Conservation (phyloP, 2,329 filamentous ascomycete species). For the Botrytis squamosa region DNA sequence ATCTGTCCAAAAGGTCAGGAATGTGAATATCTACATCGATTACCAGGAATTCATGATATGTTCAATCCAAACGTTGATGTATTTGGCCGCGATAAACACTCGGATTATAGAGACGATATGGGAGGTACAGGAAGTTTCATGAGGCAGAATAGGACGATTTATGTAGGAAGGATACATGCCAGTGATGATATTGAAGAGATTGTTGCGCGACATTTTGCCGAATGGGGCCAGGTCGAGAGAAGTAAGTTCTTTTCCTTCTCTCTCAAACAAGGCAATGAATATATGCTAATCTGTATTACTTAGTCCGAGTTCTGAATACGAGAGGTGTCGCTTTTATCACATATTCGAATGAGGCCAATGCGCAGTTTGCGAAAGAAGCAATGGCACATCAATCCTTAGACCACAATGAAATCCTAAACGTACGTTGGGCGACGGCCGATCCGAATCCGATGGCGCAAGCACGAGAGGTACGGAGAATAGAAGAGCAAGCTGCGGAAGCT, state of each 20-base stretch:
- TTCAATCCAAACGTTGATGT: conserved; percentile 95
- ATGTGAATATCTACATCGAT: conserved; percentile 88
- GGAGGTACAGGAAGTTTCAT: conserved; percentile 92
- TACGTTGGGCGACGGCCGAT: conserved; percentile 94
- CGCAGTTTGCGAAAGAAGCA: conserved; percentile 88
- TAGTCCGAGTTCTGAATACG: conserved; percentile 77
- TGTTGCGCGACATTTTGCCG: conserved; percentile 89
- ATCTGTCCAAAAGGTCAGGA: conserved; percentile 82
- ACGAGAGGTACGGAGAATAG: conserved; percentile 80
- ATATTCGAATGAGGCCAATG: conserved; percentile 85
- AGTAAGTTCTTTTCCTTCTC: conserved; percentile 42
- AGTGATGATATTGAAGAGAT: conserved; percentile 97
- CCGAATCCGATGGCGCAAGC: conserved; percentile 95
- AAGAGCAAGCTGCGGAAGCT: conserved; percentile 95
- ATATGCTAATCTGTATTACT: conserved; percentile 29
- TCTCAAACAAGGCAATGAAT: background rate
- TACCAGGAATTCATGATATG: conserved; percentile 82
- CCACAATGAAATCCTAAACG: conserved; percentile 88
- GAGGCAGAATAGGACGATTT: conserved; percentile 90
- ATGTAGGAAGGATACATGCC: conserved; percentile 90
- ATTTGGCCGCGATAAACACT: conserved; percentile 90
- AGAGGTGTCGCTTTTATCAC: conserved; percentile 94
- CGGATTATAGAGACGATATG: conserved; percentile 96
- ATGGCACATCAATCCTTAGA: conserved; percentile 95
- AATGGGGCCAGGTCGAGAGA: conserved; percentile 93